Evolutionary conservation across 106 monocot genomes (phyloP), one percentile per base, ranked within the genome.

Genomic region (Dendrobium chrysotoxum): DNA sequence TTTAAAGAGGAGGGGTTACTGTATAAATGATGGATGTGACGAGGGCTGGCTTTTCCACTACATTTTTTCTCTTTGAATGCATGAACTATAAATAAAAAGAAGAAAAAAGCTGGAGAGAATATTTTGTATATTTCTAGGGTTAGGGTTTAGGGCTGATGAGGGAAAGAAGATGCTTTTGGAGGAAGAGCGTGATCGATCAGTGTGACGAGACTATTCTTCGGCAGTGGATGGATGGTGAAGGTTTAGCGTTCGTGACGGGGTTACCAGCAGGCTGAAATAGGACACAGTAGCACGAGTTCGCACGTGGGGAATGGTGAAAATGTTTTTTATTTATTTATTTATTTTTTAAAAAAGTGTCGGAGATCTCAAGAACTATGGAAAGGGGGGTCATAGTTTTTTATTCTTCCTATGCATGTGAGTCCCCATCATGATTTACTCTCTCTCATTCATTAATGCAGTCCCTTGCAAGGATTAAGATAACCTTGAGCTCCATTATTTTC

Each of bases 141-240:
- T 71, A 31, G 71, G 35, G 71, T 31, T 71, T 71, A 26, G 7
- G 26, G 23, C n/a, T 1, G 23, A 23, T 15, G 15, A 26, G 6
- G 6, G 8, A 65, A 65, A 26, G 64, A 8, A 65, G 64, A 23
- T 65, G 64, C n/a, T 26, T 65, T 26, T 26, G 64, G 64, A 65
- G 64, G 64, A 64, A 9, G 64, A 65, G 64, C 50, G 11, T 50
- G 50, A 50, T 50, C 50, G 50, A 50, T 50, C 50, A 50, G 50
- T 65, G 25, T 65, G 64, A 65, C 7, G 26, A 65, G 64, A 65
- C 64, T 65, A 65, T 65, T 65, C 64, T 65, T 25, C 64, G 64
- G n/a, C 64, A 65, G 64, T 12, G 9, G 25, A 65, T 15, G 64
- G 64, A 65, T n/a, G 25, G 64, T 65, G 64, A 23, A 65, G 64